Evolutionary conservation across 768 basidiomycete species (phyloP).

Genomic region (Lentinus tigrinus): DNA sequence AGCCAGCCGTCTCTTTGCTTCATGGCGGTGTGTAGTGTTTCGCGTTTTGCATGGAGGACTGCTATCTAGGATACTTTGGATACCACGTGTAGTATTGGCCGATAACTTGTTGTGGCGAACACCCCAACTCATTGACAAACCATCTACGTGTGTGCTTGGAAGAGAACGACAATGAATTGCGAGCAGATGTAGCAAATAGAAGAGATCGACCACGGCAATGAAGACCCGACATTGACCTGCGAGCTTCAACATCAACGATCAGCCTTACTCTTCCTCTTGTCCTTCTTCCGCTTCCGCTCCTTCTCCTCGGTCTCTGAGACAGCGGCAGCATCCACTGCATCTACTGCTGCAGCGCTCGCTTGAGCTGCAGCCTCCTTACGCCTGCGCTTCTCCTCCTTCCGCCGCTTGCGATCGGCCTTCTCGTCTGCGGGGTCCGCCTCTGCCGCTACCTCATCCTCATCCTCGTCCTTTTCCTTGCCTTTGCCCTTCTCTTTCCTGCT

Average conservation of each 20-base stretch:
- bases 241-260: constrained; percentile 3
- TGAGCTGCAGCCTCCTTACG: constrained; percentile 16
- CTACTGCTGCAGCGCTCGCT: constrained; percentile 7
- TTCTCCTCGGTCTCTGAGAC: constrained; percentile 18
- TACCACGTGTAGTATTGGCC: no score
- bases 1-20: no score
- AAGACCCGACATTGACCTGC: no score
- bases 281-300: constrained; percentile 28
- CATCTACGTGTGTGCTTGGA: no score
- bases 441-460: not conserved
- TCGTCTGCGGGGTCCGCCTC: constrained; percentile 5
- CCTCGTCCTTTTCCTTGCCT: not conserved
- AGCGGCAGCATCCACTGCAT: constrained; percentile 9
- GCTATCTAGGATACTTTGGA: not conserved
- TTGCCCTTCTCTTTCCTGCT: constrained; percentile 10
- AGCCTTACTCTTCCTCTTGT: constrained; percentile 22
- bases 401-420: constrained; percentile 22
- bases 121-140: not conserved
- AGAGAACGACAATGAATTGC: no score
- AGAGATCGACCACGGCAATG: no score
- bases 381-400: constrained; percentile 25
- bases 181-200: no score
- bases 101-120: not conserved
- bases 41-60: not conserved
- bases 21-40: no score